Evolutionary conservation across 495 filamentous ascomycete genomes (phyloP), one percentile per base, ranked within the genome.

Genomic region (Penicillium verhagenii): DNA sequence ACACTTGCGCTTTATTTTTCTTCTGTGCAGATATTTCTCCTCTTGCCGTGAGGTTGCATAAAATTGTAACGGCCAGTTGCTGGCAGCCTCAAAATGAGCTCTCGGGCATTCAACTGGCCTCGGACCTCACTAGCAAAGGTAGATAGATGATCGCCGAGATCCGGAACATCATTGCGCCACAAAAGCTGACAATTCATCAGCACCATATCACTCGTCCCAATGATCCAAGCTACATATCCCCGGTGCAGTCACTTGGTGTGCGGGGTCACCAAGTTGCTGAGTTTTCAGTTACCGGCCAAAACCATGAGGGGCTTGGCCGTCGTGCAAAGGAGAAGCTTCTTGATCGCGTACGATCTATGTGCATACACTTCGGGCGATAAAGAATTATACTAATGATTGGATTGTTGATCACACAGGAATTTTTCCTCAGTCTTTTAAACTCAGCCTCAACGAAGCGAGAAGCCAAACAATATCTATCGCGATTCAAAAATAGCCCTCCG

Each of bases 401-500:
- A 28, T 14, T 43, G 4, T 43, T 5, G 19, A 1, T 6, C 11
- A 11, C 8, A 25, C 9, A 94, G 90, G 89, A 93, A 70, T 86
- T 94, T 58, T 86, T 91, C 58, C 78, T 93, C 9, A 91, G 89
- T 24, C 79, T 96, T 6, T 76, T 97, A 19, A 86, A 82, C 59
- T 90, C 92, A 11, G 88, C 91, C 4, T 85, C 91, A 2, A 96
- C 93, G 1, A 93, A 90, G 69, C 85, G 92, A 50, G 92, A 97
- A 71, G 93, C 92, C 40, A 90, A 87, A 68, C 84, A 87, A 8
- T 97, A 96, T 63, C 76, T 97, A 8, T 83, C 91, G 51, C 89
- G 86, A 29, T 91, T 94, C 68, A 84, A 84, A 38, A 79, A 80
- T 20, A 68, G 62, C 44, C 47, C 60, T 47, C 46, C 60, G 24